These are phyloP conservation scores for Suaeda aralocaspica DNA, from an alignment of 148 eudicot species.

Conservation along the genomic window DNA sequence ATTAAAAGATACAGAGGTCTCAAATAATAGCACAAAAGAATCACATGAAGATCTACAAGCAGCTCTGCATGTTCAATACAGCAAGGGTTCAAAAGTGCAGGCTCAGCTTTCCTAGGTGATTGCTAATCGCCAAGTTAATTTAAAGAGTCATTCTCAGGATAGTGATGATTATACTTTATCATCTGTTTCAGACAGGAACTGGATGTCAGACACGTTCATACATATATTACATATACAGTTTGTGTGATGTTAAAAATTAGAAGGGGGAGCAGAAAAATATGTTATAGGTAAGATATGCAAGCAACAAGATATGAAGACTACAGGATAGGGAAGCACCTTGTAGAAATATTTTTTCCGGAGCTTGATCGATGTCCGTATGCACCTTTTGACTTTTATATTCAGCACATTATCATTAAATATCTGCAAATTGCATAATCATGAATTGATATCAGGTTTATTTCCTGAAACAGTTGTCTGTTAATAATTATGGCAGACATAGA, in stretches of 20 bases:
- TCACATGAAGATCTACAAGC: constrained; percentile 8
- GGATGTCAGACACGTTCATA: neutral
- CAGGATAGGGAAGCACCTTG: constrained; percentile 50
- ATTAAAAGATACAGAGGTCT: constrained; percentile 10
- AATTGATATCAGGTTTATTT: neutral
- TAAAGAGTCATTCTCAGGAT: constrained; percentile 29
- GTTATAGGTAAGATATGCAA: too few species aligned
- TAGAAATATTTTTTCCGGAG: constrained; percentile 85
- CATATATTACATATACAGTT: neutral
- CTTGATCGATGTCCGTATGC: constrained; percentile 83
- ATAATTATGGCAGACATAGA: too few species aligned
- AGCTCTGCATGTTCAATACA: constrained; percentile 5
- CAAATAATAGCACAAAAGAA: constrained; percentile 6
- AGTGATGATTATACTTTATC: constrained; percentile 15
- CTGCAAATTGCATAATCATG: constrained; percentile 33
- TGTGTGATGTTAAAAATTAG: neutral
- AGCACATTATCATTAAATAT: constrained; percentile 88
- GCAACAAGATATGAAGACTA: too few species aligned
- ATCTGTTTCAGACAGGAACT: constrained; percentile 41
- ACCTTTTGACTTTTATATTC: constrained; percentile 85
- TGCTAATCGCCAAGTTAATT: constrained; percentile 9
- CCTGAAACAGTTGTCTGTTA: too few species aligned
- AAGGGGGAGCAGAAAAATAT: too few species aligned
- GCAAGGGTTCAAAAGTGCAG: constrained; percentile 2
- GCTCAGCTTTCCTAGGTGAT: neutral